Base-by-base conservation (phyloP, 495 filamentous ascomycete genomes). In the Chaetomium fimeti region DNA sequence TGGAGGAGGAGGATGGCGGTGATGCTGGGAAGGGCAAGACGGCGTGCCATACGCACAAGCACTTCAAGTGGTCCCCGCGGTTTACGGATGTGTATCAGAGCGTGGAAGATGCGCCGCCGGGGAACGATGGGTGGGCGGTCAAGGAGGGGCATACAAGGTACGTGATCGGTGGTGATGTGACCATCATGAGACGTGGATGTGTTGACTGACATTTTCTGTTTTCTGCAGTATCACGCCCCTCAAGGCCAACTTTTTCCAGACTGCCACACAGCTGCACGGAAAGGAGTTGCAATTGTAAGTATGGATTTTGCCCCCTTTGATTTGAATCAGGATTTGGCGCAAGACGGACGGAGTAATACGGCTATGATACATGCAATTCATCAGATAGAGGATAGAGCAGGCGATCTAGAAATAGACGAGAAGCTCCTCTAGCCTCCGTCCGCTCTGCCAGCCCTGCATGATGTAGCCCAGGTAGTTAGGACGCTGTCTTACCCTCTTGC, bases 111-210 rank as follows among this genome's bases (percentile, higher is more conserved):
- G 85, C 87, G 60, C 78, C 77, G 55, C 89, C 91, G 18, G 94
- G 94, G 25, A 95, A 93, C 75, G 94, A 98, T 81, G 94, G 94
- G 42, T 97, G 93, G 94, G 88, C 87, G 16, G 89, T 98, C 15
- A 89, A 89, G 74, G 87, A 93, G 74, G 89, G 91, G 48, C 88
- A 89, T 77, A 92, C 92, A 6, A 96, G 92, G 92, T 95, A 75
- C 69, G 82, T 82, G 25, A 25, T 27, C 22, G 9, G 11, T 29
- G 45, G 20, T 24, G 29, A 22, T 48, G 56, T 38, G 57, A 52
- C n/a, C 40, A 27, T 54, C 32, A 36, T n/a, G n/a, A 5, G 12
- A 9, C 8, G 5, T 36, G 32, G 12, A 42, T n/a, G 24, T 32
- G 15, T 38, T 54, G 18, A 64, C 38, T 53, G 45, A 48, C n/a